Base-by-base conservation (phyloP, 2,329 filamentous ascomycete genomes). In the Diaporthe velutina region DNA sequence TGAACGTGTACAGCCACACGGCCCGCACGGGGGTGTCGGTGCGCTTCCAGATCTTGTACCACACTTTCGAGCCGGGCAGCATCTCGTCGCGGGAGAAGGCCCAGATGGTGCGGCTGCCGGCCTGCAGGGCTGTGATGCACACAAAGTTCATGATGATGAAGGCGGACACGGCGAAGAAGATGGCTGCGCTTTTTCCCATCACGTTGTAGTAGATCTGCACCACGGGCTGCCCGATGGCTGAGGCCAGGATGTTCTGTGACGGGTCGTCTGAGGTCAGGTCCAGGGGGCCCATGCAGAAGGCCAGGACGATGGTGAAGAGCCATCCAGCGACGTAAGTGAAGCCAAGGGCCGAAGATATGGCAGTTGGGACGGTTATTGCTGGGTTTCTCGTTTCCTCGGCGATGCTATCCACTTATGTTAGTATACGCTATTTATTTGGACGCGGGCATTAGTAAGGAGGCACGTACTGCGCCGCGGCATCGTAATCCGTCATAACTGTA, bases 131-230 rank as follows among this genome's bases (percentile, higher is more conserved):
- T 12, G 89, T 89, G 80, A 90, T 89, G 83, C 87, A 89, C 73
- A 90, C 87, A 78, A 90, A 90, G 80, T 90, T 88, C 81, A 90
- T 86, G 79, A 91, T 88, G 76, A 91, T 81, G 79, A 90, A 89
- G 30, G 88, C 88, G 75, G 85, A 85, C n/a, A 90, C 85, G 72
- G 88, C 87, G 79, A 88, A 91, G 82, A 88, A 86, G 77, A 90
- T 87, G 60, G 87, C 87, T 19, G 87, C 86, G 3, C 80, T 81
- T 75, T 87, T 88, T 76, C 89, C 89, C 70, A 90, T 86, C 61
- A 86, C 87, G 80, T 90, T 89, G 82, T 88, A 88, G 81, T 89
- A 91, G 78, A 91, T 87, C 77, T 90, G 89, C 6, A 86, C 87
- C 13, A 90, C 81, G 17, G 89, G 89, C 80, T 90, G 89, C 28